A percentile compares a stretch with the other conserved stretches of the same genome.
Conservation (phyloP, 441 rosid species). For the Arabidopsis lyrata region DNA sequence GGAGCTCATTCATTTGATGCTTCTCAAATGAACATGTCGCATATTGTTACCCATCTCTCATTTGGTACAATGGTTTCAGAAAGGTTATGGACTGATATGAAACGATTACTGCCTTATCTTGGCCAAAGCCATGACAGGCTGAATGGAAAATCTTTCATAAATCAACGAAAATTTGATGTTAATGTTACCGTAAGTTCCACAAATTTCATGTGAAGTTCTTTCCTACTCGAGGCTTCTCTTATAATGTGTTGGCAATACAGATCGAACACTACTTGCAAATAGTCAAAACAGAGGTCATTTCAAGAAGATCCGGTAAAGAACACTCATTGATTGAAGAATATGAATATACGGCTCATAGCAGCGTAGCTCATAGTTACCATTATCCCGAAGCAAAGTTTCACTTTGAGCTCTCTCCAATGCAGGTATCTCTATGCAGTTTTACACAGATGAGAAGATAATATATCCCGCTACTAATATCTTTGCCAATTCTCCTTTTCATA, state of each 20-base stretch:
- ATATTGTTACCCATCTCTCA: constrained; percentile 75
- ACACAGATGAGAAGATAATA: background rate
- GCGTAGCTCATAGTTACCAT: constrained; percentile 66
- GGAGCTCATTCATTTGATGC: constrained; percentile 91
- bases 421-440: constrained; percentile 56
- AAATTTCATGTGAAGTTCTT: background rate
- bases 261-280: constrained; percentile 94
- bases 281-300: constrained; percentile 87
- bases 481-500: background rate
- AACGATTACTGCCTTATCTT: constrained; percentile 67
- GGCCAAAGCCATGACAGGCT: constrained; percentile 86
- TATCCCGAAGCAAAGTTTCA: constrained; percentile 85
- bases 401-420: constrained; percentile 98
- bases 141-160: constrained; percentile 73
- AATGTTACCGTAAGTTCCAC: constrained; percentile 84
- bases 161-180: constrained; percentile 67
- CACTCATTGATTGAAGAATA: constrained; percentile 70
- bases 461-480: background rate
- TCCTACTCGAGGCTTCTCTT: constrained; percentile 18
- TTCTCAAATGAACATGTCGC: constrained; percentile 91
- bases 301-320: constrained; percentile 51
- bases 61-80: constrained; percentile 72
- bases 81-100: constrained; percentile 62
- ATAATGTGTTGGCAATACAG: constrained; percentile 50
- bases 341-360: constrained; percentile 97